phyloP scores from a whole-genome alignment of 1,284 basidiomycete species.

The Wallemia hederae region DNA sequence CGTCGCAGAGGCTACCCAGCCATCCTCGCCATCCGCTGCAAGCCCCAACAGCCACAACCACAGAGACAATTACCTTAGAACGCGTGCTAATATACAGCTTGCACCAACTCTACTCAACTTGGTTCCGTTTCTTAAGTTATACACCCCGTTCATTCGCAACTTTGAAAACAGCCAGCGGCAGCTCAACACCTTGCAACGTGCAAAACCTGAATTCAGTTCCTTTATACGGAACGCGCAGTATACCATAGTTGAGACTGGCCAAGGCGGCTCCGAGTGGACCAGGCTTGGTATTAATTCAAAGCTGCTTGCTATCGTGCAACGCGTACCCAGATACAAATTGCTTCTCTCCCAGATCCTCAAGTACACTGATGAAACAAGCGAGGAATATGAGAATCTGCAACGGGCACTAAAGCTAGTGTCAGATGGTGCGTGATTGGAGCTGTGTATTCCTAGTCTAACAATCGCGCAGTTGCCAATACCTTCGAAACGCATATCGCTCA shows the following conservation, averaged over 20 bases:
- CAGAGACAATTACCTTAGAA: not conserved
- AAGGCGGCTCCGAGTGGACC: conserved; percentile 35
- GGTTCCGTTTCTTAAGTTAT: conserved; percentile 43
- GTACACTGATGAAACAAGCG: conserved; percentile 30
- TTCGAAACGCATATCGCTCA: conserved; percentile 45
- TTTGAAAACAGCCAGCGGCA: conserved; percentile 36
- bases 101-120: not conserved
- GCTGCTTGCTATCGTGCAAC: conserved; percentile 57
- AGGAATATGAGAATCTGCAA: conserved; percentile 30
- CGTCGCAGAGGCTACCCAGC: not conserved
- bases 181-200: conserved; percentile 21
- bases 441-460: not conserved
- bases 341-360: conserved; percentile 25
- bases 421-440: conserved; percentile 26
- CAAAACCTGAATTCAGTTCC: conserved; percentile 26
- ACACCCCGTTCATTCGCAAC: conserved; percentile 47
- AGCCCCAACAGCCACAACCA: not conserved
- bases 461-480: conserved; percentile 32
- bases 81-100: not conserved
- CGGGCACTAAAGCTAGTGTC: conserved; percentile 34
- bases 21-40: not conserved
- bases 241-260: conserved; percentile 23
- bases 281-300: conserved; percentile 47
- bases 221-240: conserved; percentile 11
- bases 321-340: conserved; percentile 55